A percentile compares a stretch with the other conserved stretches of the same genome.
phyloP scores from a whole-genome alignment of 148 eudicot genomes.

The Amaranthus cruentus region DNA sequence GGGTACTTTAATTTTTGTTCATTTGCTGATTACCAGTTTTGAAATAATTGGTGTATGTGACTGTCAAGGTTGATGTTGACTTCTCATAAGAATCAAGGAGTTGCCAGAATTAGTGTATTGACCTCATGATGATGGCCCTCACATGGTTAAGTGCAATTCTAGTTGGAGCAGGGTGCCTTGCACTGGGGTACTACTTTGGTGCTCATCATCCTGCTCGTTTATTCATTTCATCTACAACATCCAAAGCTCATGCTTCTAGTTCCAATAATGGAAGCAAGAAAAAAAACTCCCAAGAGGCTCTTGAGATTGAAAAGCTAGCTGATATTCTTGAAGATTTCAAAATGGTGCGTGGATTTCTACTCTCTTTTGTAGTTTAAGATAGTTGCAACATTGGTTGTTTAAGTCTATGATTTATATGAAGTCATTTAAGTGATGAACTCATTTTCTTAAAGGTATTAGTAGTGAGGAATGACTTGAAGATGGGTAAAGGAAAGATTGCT shows the following conservation, averaged over 20 bases:
- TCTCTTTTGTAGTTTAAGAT: background rate
- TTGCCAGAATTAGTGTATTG: background rate
- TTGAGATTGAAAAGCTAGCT: constrained; percentile 89
- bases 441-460: constrained; percentile 67
- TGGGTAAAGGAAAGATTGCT: constrained; percentile 99
- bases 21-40: background rate
- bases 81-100: constrained; percentile 7
- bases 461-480: constrained; percentile 96
- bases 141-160: constrained; percentile 79
- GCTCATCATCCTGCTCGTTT: constrained; percentile 34
- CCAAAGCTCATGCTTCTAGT: constrained; percentile 27
- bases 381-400: constrained; percentile 1
- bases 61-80: background rate
- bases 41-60: background rate
- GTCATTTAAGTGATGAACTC: background rate
- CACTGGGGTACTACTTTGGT: constrained; percentile 72
- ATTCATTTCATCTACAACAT: constrained; percentile 22
- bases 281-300: constrained; percentile 36
- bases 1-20: background rate
- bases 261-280: constrained; percentile 42
- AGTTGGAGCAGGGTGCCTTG: constrained; percentile 89
- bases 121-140: constrained; percentile 48
- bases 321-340: constrained; percentile 88
- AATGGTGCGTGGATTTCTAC: constrained; percentile 48
- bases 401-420: background rate